Base-by-base conservation (phyloP, 345 rosid species). In the Physaria fendleri region DNA sequence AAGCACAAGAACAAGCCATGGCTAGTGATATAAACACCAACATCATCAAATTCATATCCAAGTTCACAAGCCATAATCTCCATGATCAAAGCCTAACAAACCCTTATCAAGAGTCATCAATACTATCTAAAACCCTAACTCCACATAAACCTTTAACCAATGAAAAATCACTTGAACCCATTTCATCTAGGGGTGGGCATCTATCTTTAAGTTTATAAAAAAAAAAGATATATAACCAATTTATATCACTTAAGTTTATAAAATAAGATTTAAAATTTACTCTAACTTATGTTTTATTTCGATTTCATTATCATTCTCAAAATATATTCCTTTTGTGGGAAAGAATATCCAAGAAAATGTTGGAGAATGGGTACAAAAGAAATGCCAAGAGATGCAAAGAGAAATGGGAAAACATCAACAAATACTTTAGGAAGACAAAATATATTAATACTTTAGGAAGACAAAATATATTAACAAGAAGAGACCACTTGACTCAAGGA, bases 401-500 rank as follows among this genome's bases (percentile, higher is more conserved):
- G 85, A 92, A 92, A 76, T 92, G 98, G 98, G 98, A 92, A 79
- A 92, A 88, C 81, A 88, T 88, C 59, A 92, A 92, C 85, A 92
- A 92, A 77, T 92, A 92, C 77, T 92, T 82, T 49, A 85, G 94
- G 54, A 92, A 88, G 79, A n/a, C n/a, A n/a, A n/a, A n/a, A n/a
- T n/a, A n/a, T n/a, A n/a, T n/a, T n/a, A n/a, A n/a, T n/a, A n/a
- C n/a, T n/a, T n/a, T n/a, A n/a, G n/a, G n/a, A n/a, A n/a, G n/a
- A 92, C 95, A 39, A 92, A 83, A 63, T 82, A 92, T 74, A 63
- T 34, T 24, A 82, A 67, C 78, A 92, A 83, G 86, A 88, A 82
- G 81, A 80, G 93, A 74, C 81, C 95, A 27, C 59, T 74, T 30
- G 94, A 84, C 55, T 92, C 97, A 0, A 82, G 95, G 75, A 88